phyloP scores from a whole-genome alignment of 108 stramenopile genomes.

The Mediolabrus comicus region DNA sequence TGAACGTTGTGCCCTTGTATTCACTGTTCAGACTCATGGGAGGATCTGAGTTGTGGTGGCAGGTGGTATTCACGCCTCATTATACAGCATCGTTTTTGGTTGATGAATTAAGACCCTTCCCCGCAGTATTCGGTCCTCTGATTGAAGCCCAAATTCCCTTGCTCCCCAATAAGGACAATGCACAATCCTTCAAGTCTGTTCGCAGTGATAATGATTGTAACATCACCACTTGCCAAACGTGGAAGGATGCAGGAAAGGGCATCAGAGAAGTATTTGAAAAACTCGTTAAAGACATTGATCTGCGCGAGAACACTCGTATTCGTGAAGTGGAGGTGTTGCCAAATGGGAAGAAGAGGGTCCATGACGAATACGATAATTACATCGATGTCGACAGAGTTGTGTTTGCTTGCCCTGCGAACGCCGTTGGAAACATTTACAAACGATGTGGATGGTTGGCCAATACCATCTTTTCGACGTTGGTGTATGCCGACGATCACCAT shows the following conservation, averaged over 20 bases:
- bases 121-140: constrained; percentile 57
- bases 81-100: constrained; percentile 59
- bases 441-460: constrained; percentile 41
- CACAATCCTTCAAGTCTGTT: constrained; percentile 30
- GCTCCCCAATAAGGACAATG: constrained; percentile 38
- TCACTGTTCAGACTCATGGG: constrained; percentile 44
- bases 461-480: constrained; percentile 42
- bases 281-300: constrained; percentile 45
- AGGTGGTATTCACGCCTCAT: constrained; percentile 58
- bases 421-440: constrained; percentile 54
- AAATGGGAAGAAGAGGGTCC: constrained; percentile 50
- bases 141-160: constrained; percentile 60
- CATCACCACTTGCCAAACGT: constrained; percentile 56
- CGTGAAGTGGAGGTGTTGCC: constrained; percentile 43
- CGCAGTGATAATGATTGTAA: constrained; percentile 48
- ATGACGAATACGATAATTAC: constrained; percentile 48
- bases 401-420: constrained; percentile 56
- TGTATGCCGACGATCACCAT: constrained; percentile 63
- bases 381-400: constrained; percentile 57
- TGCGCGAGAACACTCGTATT: constrained; percentile 49
- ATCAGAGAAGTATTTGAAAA: constrained; percentile 54
- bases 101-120: constrained; percentile 55
- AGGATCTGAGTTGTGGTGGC: constrained; percentile 55
- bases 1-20: constrained; percentile 55
- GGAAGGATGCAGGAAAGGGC: constrained; percentile 61